Evolutionary conservation across 257 asterid species (phyloP), one percentile per base, ranked within the genome.

Genomic region (Jasminum sambac): DNA sequence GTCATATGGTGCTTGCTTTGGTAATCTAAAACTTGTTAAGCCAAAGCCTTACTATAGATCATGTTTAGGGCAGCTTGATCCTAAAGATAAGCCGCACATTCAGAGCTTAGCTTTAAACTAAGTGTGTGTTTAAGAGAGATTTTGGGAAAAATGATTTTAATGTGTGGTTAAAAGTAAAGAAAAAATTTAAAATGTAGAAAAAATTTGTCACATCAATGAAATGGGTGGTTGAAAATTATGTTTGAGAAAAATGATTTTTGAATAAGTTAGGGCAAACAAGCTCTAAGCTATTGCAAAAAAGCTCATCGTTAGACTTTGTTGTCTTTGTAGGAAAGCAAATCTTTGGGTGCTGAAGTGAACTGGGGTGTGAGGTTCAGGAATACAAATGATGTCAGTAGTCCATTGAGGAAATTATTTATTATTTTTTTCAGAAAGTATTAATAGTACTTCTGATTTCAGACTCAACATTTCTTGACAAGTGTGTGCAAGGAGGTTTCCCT

Each of bases 351-450:
- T 43, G 99, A 95, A 42, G 98, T 91, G 36, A 95, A 95, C 81
- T 95, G 99, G 99, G 99, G 98, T 48, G 96, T 95, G 80, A 89
- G 99, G 76, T 95, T 95, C 92, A 86, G 79, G 70, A 83, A 91
- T 73, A 70, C 73, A 72, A 86, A 86, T 70, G 99, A 95, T 74
- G 99, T 91, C 65, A 71, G 96, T 80, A 75, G n/a, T 64, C 55
- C 70, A 67, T 78, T 46, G 39, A 30, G 24, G 50, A 57, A 75
- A 50, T 69, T 50, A 41, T 14, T 61, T 46, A 43, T 12, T 64
- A 69, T 52, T 48, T 67, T 43, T 14, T 37, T 39, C 55, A 57
- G 17, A 17, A 52, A 68, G 71, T 44, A 30, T 52, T 69, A 64
- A 68, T 66, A 67, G 61, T 61, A 79, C 59, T 67, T 73, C 61